These are phyloP conservation scores for Oryza nivara DNA, from an alignment of 176 grass and related monocot species.

Conservation along the genomic window DNA sequence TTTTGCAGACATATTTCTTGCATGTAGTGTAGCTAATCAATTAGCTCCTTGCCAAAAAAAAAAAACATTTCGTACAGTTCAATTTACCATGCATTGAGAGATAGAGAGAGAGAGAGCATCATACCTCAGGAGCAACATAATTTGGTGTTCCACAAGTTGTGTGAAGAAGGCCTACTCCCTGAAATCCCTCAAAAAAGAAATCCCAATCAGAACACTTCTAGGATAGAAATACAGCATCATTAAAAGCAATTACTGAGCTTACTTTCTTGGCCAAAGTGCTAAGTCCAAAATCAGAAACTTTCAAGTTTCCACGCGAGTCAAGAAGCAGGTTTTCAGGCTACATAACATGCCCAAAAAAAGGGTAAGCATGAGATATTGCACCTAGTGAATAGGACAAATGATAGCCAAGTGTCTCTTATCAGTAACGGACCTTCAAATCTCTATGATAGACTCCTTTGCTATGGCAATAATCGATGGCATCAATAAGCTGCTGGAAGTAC, in stretches of 20 bases:
- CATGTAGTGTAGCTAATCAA: not conserved
- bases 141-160: constrained; percentile 95
- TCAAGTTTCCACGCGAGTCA: constrained; percentile 76
- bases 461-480: constrained; percentile 93
- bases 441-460: constrained; percentile 90
- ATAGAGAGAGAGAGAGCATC: not conserved
- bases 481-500: constrained; percentile 93
- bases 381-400: not conserved
- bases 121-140: constrained; percentile 98
- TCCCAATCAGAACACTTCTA: constrained; percentile 26
- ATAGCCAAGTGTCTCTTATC: constrained; percentile 7
- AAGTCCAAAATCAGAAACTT: constrained; percentile 96
- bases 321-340: constrained; percentile 99
- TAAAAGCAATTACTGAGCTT: constrained; percentile 40
- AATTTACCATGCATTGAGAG: not conserved
- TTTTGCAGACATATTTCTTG: not conserved
- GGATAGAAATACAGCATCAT: constrained; percentile 8
- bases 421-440: constrained; percentile 80
- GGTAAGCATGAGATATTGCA: constrained; percentile 25
- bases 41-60: not conserved
- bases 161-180: constrained; percentile 84
- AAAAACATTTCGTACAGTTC: not conserved
- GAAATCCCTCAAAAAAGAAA: constrained; percentile 23
- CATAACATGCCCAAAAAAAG: constrained; percentile 35
- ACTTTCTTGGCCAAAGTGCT: constrained; percentile 85